Percentiles rank a stretch among this genome's conserved stretches.
phyloP scores from a whole-genome alignment of 1,284 basidiomycete species.

The Tetrapyrgos nigripes region DNA sequence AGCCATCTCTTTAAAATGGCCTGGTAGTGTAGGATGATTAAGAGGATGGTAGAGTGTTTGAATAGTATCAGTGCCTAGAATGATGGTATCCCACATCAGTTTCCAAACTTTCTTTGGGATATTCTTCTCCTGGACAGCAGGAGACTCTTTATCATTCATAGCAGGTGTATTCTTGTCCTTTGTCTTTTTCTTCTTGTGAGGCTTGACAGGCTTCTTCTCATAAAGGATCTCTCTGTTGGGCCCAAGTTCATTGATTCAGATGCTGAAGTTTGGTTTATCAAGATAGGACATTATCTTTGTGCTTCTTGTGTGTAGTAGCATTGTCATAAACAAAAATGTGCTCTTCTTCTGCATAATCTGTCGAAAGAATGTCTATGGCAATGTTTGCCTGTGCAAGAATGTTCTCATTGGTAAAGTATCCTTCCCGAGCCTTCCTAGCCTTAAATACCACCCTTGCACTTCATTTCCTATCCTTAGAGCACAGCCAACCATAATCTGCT shows the following conservation, averaged over 20 bases:
- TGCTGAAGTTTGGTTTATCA: not conserved
- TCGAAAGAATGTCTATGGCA: conserved; percentile 7
- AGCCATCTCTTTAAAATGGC: not conserved
- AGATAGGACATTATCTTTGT: conserved; percentile 34
- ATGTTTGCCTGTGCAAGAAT: conserved; percentile 26
- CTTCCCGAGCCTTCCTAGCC: conserved; percentile 36
- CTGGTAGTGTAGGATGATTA: conserved; percentile 25
- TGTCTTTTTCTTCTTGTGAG: conserved; percentile 16
- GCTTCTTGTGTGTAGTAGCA: conserved; percentile 38
- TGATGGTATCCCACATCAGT: not conserved
- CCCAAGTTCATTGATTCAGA: not conserved
- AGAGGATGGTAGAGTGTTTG: conserved; percentile 27
- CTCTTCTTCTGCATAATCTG: conserved; percentile 29
- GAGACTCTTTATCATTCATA: not conserved
- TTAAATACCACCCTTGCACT: not conserved
- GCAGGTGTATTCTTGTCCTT: conserved; percentile 14
- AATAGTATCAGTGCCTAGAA: not conserved
- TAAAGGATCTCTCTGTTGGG: not conserved
- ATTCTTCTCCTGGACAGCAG: not conserved
- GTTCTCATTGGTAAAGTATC: conserved; percentile 37
- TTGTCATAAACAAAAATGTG: conserved; percentile 43
- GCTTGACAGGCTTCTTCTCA: conserved; percentile 15
- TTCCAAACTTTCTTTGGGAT: not conserved
- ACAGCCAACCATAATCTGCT: conserved; percentile 31
- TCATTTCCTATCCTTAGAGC: not conserved